These are phyloP conservation scores for Backusella morwellensis DNA, from an alignment of 192 early-diverging fungal genomes.

Conservation along the genomic window DNA sequence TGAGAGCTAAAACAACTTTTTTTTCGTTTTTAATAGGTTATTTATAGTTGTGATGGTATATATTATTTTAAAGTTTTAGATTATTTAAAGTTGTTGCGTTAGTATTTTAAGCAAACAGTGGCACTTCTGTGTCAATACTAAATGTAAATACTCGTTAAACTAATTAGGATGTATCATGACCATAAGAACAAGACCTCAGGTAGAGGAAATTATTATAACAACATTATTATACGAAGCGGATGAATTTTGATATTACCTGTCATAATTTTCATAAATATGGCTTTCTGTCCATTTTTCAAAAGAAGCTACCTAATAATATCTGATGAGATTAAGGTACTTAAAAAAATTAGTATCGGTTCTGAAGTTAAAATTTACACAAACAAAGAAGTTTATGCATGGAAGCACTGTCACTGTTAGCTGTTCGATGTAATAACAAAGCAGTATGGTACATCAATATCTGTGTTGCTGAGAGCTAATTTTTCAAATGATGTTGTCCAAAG, in stretches of 20 bases:
- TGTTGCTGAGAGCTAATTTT: neutral
- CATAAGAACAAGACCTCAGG: neutral
- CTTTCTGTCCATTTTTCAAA: no score
- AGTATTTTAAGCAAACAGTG: neutral
- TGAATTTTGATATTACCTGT: neutral
- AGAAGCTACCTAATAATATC: no score
- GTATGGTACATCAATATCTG: neutral
- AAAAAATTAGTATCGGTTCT: neutral
- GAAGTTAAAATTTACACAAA: neutral
- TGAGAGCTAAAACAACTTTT: no score
- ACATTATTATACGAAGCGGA: neutral
- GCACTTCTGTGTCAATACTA: neutral
- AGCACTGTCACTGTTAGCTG: neutral
- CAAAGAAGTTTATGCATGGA: neutral
- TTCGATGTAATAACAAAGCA: neutral
- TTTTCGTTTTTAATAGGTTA: no score
- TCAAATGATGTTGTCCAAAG: slow-evolving; percentile 1
- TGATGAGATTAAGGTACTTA: neutral
- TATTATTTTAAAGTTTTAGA: neutral
- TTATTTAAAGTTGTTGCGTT: neutral
- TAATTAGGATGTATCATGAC: neutral
- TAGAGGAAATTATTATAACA: neutral
- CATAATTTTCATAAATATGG: neutral
- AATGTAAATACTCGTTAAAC: neutral
- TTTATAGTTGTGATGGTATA: no score